A percentile compares a stretch with the other conserved stretches of the same genome.
These are phyloP conservation scores for Globisporangium heterothallicum DNA, from an alignment of 352 stramenopile genomes.

Conservation along the genomic window DNA sequence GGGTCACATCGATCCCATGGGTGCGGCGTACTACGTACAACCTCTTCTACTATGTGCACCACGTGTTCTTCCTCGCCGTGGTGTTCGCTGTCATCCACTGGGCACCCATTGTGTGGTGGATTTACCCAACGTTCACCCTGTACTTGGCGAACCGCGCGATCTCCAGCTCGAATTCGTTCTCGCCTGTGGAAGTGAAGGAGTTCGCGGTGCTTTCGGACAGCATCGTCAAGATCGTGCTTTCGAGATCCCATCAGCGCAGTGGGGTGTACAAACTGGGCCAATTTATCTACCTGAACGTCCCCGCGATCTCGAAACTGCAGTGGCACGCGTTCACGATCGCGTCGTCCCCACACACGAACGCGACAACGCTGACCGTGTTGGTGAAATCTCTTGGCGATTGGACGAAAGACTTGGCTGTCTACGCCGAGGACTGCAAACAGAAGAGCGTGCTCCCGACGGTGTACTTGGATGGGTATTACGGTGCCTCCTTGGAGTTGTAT, in stretches of 20 bases:
- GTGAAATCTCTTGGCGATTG: conserved; percentile 25
- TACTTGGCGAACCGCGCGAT: conserved; percentile 15
- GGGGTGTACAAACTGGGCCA: conserved; percentile 20
- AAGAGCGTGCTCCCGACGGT: conserved; percentile 14
- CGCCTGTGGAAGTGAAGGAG: conserved; percentile 20
- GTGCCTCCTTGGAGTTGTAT: conserved; percentile 17
- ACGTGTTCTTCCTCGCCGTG: conserved; percentile 19
- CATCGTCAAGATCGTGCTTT: conserved; percentile 21
- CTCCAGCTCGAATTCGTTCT: conserved; percentile 16
- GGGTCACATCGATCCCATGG: conserved; percentile 19
- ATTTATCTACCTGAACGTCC: conserved; percentile 23
- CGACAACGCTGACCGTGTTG: conserved; percentile 17
- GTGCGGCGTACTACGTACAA: conserved; percentile 26
- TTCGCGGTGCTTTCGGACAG: conserved; percentile 13
- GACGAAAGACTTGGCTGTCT: conserved; percentile 10
- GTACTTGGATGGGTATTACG: conserved; percentile 29
- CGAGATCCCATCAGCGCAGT: not conserved
- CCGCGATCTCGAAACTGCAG: conserved; percentile 29
- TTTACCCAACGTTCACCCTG: conserved; percentile 31
- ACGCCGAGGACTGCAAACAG: conserved; percentile 17
- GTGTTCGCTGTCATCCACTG: conserved; percentile 23
- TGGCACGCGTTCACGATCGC: conserved; percentile 25
- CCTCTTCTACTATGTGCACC: conserved; percentile 24
- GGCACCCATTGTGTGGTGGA: conserved; percentile 23
- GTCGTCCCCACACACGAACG: conserved; percentile 16